Conservation (phyloP, 73 alveolate genomes). For the Tetrahymena elliotti region DNA sequence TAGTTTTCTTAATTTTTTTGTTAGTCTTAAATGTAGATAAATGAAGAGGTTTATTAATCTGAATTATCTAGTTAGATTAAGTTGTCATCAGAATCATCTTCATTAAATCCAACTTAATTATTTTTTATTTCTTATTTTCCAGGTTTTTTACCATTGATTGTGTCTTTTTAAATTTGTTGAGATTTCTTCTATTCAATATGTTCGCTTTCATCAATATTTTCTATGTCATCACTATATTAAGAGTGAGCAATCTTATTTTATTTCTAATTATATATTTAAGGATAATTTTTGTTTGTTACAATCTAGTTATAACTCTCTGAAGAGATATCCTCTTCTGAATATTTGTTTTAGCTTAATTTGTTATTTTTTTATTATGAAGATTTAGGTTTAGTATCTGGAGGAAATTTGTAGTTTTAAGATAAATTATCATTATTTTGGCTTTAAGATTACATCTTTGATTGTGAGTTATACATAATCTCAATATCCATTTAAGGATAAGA, state of each 20-base stretch:
- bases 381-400: neutral
- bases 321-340: neutral
- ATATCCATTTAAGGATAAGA: neutral
- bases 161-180: neutral
- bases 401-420: neutral
- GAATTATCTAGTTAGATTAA: neutral
- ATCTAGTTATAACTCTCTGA: neutral
- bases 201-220: neutral
- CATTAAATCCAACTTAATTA: neutral
- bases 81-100: neutral
- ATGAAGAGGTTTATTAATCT: neutral
- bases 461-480: neutral
- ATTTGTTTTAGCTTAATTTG: neutral
- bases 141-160: too few species aligned
- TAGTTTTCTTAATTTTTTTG: neutral
- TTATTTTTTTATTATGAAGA: neutral
- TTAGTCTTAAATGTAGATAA: neutral
- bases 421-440: neutral
- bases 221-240: neutral
- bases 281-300: neutral
- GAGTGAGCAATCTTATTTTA: neutral
- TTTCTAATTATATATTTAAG: neutral
- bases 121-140: neutral
- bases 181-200: neutral
- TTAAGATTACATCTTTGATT: neutral